These are phyloP conservation scores for Stephania japonica DNA, from an alignment of 164 flowering plant species.

Conservation along the genomic window DNA sequence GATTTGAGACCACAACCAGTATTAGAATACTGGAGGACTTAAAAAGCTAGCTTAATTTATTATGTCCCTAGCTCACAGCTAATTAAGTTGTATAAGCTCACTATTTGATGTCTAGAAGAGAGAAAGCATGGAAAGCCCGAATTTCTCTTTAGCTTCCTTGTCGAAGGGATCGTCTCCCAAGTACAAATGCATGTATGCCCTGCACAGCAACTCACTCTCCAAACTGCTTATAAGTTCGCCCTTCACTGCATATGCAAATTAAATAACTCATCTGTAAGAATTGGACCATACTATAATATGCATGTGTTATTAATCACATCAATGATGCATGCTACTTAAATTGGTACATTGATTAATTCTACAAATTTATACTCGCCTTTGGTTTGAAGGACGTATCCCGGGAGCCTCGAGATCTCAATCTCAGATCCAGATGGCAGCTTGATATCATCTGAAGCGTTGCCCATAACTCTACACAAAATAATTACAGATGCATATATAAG, in stretches of 20 bases:
- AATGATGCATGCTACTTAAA: too few species aligned
- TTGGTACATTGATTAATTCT: background rate
- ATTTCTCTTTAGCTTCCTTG: constrained; percentile 57
- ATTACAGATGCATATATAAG: background rate
- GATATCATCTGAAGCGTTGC: constrained; percentile 45
- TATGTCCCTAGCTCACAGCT: background rate
- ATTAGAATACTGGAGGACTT: background rate
- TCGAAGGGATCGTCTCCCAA: constrained; percentile 57
- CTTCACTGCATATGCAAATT: constrained; percentile 34
- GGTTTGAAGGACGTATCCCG: constrained; percentile 6
- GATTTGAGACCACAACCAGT: background rate
- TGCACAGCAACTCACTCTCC: constrained; percentile 59
- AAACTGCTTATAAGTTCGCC: constrained; percentile 50
- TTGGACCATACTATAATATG: too few species aligned
- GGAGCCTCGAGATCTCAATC: constrained; percentile 7
- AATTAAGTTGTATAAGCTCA: background rate
- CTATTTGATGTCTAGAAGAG: constrained; percentile 26
- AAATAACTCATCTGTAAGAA: background rate
- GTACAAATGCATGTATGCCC: constrained; percentile 51
- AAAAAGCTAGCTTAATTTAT: constrained; percentile 15
- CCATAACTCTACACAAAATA: constrained; percentile 39
- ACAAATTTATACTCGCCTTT: constrained; percentile 1
- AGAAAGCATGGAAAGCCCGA: constrained; percentile 42
- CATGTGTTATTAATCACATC: background rate
- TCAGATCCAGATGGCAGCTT: constrained; percentile 31